These are phyloP conservation scores for Phytophthora hybrid DNA, from an alignment of 352 stramenopile species.

Conservation along the genomic window DNA sequence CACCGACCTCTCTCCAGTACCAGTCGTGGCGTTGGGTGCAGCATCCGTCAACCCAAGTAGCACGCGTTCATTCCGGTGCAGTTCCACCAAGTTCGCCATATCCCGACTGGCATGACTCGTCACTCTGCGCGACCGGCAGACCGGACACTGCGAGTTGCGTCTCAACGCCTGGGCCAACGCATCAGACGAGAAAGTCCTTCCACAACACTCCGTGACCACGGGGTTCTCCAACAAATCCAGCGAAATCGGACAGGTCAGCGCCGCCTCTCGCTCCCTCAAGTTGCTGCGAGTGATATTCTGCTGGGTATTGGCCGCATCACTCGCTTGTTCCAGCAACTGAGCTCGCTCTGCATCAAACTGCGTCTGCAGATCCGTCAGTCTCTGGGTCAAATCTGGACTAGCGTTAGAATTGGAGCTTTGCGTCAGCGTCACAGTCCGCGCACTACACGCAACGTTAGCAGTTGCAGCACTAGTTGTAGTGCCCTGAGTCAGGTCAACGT, in stretches of 20 bases:
- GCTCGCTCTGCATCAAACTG: background rate
- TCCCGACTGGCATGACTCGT: constrained; percentile 11
- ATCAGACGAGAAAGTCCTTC: constrained; percentile 23
- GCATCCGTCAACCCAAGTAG: constrained; percentile 6
- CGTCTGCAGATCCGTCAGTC: background rate
- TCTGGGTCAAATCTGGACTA: background rate
- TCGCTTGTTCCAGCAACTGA: constrained; percentile 8
- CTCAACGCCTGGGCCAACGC: background rate
- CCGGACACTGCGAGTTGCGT: constrained; percentile 8
- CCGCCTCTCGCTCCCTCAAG: constrained; percentile 17
- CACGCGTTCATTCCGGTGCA: constrained; percentile 10
- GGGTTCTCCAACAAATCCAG: constrained; percentile 22
- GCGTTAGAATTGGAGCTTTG: too few species aligned
- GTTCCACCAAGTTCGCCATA: constrained; percentile 18
- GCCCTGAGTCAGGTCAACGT: background rate
- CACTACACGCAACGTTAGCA: background rate
- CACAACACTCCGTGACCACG: constrained; percentile 24
- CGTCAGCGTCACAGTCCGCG: too few species aligned
- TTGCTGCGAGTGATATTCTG: background rate
- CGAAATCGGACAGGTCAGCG: constrained; percentile 23
- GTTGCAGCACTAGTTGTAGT: too few species aligned
- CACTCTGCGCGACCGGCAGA: constrained; percentile 12
- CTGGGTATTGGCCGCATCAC: background rate
- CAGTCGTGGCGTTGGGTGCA: background rate
- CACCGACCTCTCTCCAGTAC: too few species aligned